These are phyloP conservation scores for Passalora sequoiae DNA, from an alignment of 2,329 filamentous ascomycete genomes.

Conservation along the genomic window DNA sequence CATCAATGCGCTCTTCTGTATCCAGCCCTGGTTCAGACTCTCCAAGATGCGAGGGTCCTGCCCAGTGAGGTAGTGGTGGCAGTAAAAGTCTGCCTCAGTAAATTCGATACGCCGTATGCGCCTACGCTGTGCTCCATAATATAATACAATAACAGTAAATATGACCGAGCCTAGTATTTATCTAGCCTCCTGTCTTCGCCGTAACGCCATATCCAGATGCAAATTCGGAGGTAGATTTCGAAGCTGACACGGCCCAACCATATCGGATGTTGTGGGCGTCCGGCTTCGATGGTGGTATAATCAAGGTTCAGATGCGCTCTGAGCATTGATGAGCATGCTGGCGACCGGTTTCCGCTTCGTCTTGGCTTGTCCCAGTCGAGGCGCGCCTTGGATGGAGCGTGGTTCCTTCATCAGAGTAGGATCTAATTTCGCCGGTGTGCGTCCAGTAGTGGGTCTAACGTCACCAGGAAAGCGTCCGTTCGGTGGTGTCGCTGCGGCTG, in stretches of 20 bases:
- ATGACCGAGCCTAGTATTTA: background rate
- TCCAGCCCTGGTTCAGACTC: too few relatives aligned
- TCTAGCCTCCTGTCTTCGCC: background rate
- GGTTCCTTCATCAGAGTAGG: slow-evolving; percentile 86
- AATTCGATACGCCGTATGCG: background rate
- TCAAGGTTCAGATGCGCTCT: slow-evolving; percentile 13
- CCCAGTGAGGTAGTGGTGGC: background rate
- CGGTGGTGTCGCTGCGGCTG: slow-evolving; percentile 53
- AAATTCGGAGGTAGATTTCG: background rate
- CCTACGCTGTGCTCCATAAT: background rate
- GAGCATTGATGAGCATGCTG: slow-evolving; percentile 30
- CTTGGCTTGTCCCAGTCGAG: slow-evolving; percentile 51
- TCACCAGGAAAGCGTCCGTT: slow-evolving; percentile 52
- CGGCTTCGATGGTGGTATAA: background rate
- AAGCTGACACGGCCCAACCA: background rate
- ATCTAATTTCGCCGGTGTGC: slow-evolving; percentile 78
- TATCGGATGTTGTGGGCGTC: background rate
- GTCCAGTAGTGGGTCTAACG: slow-evolving; percentile 54
- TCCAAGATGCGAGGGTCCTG: background rate
- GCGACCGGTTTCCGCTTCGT: slow-evolving; percentile 48
- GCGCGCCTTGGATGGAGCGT: slow-evolving; percentile 82
- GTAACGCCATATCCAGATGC: background rate
- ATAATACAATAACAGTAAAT: background rate
- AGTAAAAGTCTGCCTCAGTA: background rate
- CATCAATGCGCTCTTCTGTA: too few relatives aligned